Conservation (phyloP, 1,284 basidiomycete species). For the Moesziomyces aphidis region DNA sequence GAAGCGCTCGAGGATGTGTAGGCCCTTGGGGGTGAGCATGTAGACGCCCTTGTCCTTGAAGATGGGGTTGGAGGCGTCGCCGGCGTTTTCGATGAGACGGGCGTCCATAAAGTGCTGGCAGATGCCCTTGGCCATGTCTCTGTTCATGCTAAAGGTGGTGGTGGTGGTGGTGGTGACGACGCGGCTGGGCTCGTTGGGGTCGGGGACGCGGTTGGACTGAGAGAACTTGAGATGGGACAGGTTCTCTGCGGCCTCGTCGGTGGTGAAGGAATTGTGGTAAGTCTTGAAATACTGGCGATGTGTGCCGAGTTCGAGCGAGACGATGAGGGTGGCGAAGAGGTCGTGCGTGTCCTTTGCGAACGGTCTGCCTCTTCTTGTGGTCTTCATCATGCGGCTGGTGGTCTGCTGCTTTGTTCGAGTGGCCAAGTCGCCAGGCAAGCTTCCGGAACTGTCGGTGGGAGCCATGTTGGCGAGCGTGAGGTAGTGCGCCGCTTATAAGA, state of each 20-base stretch:
- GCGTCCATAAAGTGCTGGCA: conserved; percentile 99
- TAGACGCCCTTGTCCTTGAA: conserved; percentile 99
- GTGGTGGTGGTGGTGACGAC: conserved; percentile 99
- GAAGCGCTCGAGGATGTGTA: conserved; percentile 98
- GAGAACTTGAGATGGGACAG: conserved; percentile 97
- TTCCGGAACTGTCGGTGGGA: conserved; percentile 45
- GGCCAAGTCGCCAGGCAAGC: conserved; percentile 41
- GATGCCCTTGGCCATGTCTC: conserved; percentile 99
- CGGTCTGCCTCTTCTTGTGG: conserved; percentile 56
- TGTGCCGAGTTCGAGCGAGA: conserved; percentile 86
- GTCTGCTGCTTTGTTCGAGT: conserved; percentile 59
- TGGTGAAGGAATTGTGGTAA: conserved; percentile 94
- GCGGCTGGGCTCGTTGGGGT: conserved; percentile 94
- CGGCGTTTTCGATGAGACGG: conserved; percentile 94
- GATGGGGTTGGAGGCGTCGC: conserved; percentile 83
- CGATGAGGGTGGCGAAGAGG: conserved; percentile 94
- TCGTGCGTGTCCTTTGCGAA: conserved; percentile 86
- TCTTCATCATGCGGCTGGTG: conserved; percentile 66
- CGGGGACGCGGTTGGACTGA: conserved; percentile 96
- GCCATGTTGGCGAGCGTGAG: conserved; percentile 21
- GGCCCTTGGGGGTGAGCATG: conserved; percentile 93
- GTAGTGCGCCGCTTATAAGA: conserved; percentile 7
- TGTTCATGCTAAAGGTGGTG: conserved; percentile 98
- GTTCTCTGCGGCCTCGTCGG: conserved; percentile 94
- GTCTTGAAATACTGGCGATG: conserved; percentile 96